Evolutionary conservation across 116 monocot genomes (phyloP).

Genomic region (Cymodocea nodosa): DNA sequence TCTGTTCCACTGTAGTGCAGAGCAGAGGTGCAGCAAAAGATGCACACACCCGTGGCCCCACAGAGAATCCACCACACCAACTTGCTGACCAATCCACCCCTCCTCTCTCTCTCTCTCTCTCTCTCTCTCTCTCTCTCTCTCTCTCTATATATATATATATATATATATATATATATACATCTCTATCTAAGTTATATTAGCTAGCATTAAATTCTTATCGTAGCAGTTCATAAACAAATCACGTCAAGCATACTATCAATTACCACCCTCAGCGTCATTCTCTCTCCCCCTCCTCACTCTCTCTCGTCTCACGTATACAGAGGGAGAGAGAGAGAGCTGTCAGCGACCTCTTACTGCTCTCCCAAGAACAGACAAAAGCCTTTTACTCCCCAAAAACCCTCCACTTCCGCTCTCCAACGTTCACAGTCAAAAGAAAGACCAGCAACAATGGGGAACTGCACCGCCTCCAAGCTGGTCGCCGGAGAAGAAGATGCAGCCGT

Average conservation of each 20-base stretch:
- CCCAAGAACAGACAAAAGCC: too few relatives aligned
- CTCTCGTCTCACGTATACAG: too few relatives aligned
- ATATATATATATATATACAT: too few relatives aligned
- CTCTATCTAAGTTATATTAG: too few relatives aligned
- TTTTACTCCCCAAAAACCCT: background rate
- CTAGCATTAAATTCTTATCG: too few relatives aligned
- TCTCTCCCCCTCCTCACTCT: background rate
- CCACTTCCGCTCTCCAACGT: background rate
- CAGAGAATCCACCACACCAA: background rate
- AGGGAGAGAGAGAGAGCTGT: too few relatives aligned
- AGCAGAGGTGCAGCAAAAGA: too few relatives aligned
- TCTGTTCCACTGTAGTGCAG: too few relatives aligned
- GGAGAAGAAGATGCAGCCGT: constrained; percentile 65
- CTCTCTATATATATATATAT: background rate
- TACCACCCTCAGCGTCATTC: background rate
- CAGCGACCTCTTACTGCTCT: background rate
- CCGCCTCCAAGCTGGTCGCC: constrained; percentile 12
- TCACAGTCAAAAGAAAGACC: background rate
- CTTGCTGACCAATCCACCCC: too few relatives aligned
- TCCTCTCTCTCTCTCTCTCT: background rate
- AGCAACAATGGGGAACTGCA: constrained; percentile 22
- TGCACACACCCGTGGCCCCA: background rate
- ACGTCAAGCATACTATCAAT: too few relatives aligned
- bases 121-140: background rate
- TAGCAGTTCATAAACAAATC: too few relatives aligned